phyloP scores from a whole-genome alignment of 371 early-diverging fungal species.

The Rhizopus arrhizus region DNA sequence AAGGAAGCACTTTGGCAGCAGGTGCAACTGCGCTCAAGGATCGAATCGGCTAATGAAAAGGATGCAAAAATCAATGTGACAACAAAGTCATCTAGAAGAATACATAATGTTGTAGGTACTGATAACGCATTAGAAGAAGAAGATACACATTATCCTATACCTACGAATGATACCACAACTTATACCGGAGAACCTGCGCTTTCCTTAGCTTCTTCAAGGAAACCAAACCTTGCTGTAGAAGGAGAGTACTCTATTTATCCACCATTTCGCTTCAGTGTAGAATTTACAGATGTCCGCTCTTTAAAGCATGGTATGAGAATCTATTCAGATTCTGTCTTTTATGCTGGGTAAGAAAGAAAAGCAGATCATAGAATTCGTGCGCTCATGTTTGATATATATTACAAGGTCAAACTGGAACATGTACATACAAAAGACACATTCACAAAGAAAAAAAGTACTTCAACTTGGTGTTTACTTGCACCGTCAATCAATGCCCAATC shows the following conservation, averaged over 20 bases:
- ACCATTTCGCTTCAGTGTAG: constrained; percentile 63
- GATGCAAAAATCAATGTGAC: constrained; percentile 41
- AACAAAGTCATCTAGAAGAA: constrained; percentile 1
- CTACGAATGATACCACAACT: constrained; percentile 57
- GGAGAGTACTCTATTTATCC: constrained; percentile 48
- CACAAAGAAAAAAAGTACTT: constrained; percentile 40
- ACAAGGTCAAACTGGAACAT: constrained; percentile 62
- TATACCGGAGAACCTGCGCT: constrained; percentile 49
- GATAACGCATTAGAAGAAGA: constrained; percentile 9
- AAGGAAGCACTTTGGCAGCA: constrained; percentile 63
- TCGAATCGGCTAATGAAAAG: constrained; percentile 50
- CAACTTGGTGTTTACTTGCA: constrained; percentile 60
- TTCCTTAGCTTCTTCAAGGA: constrained; percentile 25
- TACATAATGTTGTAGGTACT: not conserved
- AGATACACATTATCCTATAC: constrained; percentile 34
- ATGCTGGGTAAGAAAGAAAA: constrained; percentile 52
- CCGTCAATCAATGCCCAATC: constrained; percentile 47
- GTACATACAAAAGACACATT: constrained; percentile 56
- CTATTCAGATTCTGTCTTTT: constrained; percentile 56
- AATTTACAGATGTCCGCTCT: constrained; percentile 43
- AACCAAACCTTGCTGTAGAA: not conserved
- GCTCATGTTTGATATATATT: not conserved
- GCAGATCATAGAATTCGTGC: not conserved
- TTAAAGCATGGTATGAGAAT: constrained; percentile 46
- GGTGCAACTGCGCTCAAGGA: constrained; percentile 44